These are phyloP conservation scores for Zasmidium cellare DNA, from an alignment of 2,329 filamentous ascomycete species.

Conservation along the genomic window DNA sequence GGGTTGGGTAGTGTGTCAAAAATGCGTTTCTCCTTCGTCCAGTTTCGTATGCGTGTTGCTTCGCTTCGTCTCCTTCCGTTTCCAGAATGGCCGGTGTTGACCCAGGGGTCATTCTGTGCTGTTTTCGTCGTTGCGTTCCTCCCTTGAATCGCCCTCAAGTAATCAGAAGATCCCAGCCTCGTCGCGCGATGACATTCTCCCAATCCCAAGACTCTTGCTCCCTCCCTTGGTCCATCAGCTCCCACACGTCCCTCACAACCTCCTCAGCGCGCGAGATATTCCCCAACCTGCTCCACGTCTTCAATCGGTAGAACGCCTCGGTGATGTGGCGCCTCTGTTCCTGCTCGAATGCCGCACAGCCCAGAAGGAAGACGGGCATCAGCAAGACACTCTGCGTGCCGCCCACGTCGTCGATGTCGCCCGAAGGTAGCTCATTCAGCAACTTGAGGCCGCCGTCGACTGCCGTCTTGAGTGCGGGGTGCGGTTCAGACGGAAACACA, in stretches of 20 bases:
- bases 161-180: constrained; percentile 62
- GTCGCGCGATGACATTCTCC: constrained; percentile 60
- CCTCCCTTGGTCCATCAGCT: constrained; percentile 57
- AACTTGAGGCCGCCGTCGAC: constrained; percentile 61
- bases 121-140: background rate
- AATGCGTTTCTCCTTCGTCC: no score
- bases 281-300: constrained; percentile 57
- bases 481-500: constrained; percentile 55
- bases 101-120: background rate
- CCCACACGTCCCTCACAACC: constrained; percentile 59
- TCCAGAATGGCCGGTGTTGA: no score
- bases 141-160: constrained; percentile 44
- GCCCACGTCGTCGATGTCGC: constrained; percentile 25
- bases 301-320: constrained; percentile 55
- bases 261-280: constrained; percentile 59
- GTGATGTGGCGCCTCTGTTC: constrained; percentile 57
- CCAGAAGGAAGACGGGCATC: constrained; percentile 62
- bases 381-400: constrained; percentile 61
- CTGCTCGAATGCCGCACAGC: constrained; percentile 59
- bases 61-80: background rate
- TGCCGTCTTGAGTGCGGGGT: constrained; percentile 56
- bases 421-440: constrained; percentile 50
- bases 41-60: no score
- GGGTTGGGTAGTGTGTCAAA: no score
- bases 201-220: constrained; percentile 63